These are phyloP conservation scores for Ogataea corticis DNA, from an alignment of 805 yeast species.

Conservation along the genomic window DNA sequence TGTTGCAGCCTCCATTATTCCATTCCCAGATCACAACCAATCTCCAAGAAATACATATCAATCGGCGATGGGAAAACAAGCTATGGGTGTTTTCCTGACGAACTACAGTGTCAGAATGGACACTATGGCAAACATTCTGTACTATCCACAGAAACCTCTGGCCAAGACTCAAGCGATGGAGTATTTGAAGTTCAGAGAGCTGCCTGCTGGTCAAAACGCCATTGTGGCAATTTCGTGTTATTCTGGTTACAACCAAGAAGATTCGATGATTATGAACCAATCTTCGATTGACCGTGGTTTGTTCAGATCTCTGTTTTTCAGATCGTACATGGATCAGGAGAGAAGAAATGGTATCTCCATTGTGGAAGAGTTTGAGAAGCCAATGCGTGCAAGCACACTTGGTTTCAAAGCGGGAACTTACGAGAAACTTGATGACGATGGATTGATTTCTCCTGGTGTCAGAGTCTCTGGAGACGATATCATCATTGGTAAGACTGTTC, in stretches of 20 bases:
- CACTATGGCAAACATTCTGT: conserved; percentile 97
- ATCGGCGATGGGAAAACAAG: conserved; percentile 99
- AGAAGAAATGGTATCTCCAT: conserved; percentile 98
- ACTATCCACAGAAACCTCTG: conserved; percentile 96
- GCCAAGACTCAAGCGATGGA: conserved; percentile 99
- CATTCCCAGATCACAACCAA: conserved; percentile 99
- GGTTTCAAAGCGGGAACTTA: conserved; percentile 97
- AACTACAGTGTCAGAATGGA: conserved; percentile 98
- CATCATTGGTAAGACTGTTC: conserved; percentile 97
- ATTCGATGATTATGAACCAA: conserved; percentile 99
- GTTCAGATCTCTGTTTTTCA: conserved; percentile 91
- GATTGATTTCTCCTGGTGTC: conserved; percentile 96
- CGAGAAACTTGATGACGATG: conserved; percentile 97
- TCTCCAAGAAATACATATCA: conserved; percentile 99
- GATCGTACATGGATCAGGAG: conserved; percentile 98
- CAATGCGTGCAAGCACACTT: conserved; percentile 89
- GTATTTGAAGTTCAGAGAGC: conserved; percentile 91
- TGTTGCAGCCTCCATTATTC: conserved; percentile 97
- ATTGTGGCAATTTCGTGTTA: conserved; percentile 98
- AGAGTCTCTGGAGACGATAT: conserved; percentile 99
- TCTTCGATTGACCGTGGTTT: conserved; percentile 95
- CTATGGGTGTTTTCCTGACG: conserved; percentile 98
- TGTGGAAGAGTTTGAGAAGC: conserved; percentile 96
- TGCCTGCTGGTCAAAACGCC: conserved; percentile 99
- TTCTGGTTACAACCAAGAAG: conserved; percentile 99